Base-by-base conservation (phyloP, 306 rosid genomes). In the Carpinus viminea region DNA sequence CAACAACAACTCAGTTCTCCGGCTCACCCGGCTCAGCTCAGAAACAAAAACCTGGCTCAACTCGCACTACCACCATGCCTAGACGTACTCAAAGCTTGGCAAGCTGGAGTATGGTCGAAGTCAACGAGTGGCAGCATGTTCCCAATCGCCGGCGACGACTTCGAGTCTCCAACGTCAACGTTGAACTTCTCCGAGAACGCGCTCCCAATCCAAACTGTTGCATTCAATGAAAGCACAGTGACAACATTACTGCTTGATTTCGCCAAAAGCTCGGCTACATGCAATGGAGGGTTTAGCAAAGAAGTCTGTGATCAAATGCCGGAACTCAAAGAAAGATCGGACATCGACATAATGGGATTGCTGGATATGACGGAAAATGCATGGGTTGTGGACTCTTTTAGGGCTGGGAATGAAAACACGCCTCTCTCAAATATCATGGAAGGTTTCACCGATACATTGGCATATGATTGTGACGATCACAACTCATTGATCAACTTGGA, bases 71-170 rank as follows among this genome's bases (percentile, higher is more conserved):
- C 70, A 3, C 87, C 82, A 0, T 83, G 80, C 78, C 86, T 84
- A 7, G 80, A 92, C 75, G 79, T 88, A 9, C 87, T 88, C 76
- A 90, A 86, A 62, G 95, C 88, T 1, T 90, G 92, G 95, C 90
- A 85, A 34, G 26, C 26, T 24, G 74, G 69, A 17, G 78, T 86
- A 20, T 88, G 92, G 89, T 69, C 83, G 0, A 76, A 82, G 53
- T 24, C 74, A 24, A 43, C 28, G 7, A 52, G 55, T 57, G 68
- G 20, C 1, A 45, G 69, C 18, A 31, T 62, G 18, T 62, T 62
- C 45, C 45, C 69, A 9, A 34, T 80, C 36, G 28, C 79, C 24
- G 24, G 77, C 0, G 87, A 73, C 46, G 80, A 73, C 59, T 83
- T 87, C 1, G 86, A 87, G 52, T 87, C 88, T 1, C 88, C 90